These are phyloP conservation scores for Scedosporium aurantiacum DNA, from an alignment of 2,329 filamentous ascomycete genomes.

Conservation along the genomic window DNA sequence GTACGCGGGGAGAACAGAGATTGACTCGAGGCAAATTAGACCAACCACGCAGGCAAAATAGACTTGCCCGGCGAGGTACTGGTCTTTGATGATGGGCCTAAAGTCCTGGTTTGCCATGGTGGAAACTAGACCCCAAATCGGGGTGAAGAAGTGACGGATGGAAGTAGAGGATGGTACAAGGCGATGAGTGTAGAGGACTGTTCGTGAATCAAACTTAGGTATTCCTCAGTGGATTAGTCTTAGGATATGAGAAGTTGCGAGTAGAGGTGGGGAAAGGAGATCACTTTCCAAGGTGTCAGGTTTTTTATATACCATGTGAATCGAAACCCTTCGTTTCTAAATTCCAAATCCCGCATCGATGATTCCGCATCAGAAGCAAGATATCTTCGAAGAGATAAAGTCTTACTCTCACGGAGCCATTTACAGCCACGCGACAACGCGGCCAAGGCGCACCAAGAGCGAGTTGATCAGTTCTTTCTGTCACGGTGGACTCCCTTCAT, in stretches of 20 bases:
- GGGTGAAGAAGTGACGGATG: not conserved
- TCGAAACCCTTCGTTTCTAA: not conserved
- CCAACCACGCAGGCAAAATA: conserved; percentile 13
- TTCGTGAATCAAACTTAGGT: not conserved
- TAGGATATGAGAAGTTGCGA: not conserved
- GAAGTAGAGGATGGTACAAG: not conserved
- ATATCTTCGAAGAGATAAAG: no score
- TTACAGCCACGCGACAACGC: not conserved
- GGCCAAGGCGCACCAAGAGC: not conserved
- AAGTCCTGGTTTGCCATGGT: not conserved
- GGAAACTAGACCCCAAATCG: not conserved
- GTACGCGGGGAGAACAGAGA: conserved; percentile 9
- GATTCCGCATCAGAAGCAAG: not conserved
- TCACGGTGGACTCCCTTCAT: not conserved
- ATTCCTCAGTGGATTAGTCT: not conserved
- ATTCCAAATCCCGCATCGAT: not conserved
- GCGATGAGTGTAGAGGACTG: not conserved
- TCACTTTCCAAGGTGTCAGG: not conserved
- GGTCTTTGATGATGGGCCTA: conserved; percentile 10
- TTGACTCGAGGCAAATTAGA: conserved; percentile 13
- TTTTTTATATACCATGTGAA: not conserved
- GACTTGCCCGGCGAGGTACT: conserved; percentile 11
- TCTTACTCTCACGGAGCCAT: not conserved
- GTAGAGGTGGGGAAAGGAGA: not conserved
- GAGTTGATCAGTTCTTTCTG: not conserved